phyloP scores from a whole-genome alignment of 495 filamentous ascomycete genomes.

The Aspergillus avenaceus region DNA sequence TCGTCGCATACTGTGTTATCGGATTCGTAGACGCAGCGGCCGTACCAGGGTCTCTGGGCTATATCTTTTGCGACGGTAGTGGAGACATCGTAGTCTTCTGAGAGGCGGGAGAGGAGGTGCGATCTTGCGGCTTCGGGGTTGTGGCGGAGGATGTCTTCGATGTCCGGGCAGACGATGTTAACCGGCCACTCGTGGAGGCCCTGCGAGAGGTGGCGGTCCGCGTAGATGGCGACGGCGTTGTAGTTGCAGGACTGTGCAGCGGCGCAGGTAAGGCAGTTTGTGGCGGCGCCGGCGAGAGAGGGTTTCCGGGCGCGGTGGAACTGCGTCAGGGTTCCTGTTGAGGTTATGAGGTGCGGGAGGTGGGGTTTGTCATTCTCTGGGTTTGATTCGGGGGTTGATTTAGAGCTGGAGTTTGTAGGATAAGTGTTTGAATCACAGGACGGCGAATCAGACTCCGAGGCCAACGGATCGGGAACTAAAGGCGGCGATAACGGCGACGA shows the following conservation, averaged over 20 bases:
- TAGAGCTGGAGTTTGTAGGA: no score
- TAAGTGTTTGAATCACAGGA: no score
- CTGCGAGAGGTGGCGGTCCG: conserved; percentile 50
- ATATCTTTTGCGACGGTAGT: conserved; percentile 44
- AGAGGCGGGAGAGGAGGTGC: conserved; percentile 40
- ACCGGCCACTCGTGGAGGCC: conserved; percentile 76
- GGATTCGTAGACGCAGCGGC: conserved; percentile 87
- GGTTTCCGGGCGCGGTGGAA: conserved; percentile 76
- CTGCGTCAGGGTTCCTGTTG: conserved; percentile 58
- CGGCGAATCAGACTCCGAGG: no score
- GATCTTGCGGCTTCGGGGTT: conserved; percentile 19
- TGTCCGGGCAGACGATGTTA: conserved; percentile 82
- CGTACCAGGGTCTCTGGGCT: conserved; percentile 72
- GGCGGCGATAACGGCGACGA: conserved; percentile 13
- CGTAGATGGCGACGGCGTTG: conserved; percentile 77
- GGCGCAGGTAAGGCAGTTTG: conserved; percentile 83
- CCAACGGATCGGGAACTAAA: neutral
- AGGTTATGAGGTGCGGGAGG: conserved; percentile 67
- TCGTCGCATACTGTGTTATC: conserved; percentile 90
- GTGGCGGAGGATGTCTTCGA: conserved; percentile 56
- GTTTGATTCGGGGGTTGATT: no score
- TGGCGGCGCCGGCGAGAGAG: conserved; percentile 62
- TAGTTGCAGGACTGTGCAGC: conserved; percentile 71
- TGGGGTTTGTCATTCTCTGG: conserved; percentile 39
- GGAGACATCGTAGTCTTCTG: conserved; percentile 65